Base-by-base conservation (phyloP, 345 rosid genomes). In the Euphorbia pulcherrima region DNA sequence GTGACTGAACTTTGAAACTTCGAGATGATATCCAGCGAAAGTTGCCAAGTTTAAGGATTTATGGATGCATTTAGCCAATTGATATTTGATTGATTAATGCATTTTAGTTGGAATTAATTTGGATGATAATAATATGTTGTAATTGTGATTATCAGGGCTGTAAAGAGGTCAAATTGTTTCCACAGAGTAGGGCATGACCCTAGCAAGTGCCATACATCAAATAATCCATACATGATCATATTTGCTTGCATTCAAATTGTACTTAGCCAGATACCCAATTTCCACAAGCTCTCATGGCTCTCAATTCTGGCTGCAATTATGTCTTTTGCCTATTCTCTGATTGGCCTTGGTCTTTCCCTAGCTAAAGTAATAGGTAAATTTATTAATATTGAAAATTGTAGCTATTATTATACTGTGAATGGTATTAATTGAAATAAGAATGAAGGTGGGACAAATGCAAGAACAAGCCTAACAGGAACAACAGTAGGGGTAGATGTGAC, bases 281-380 rank as follows among this genome's bases (percentile, higher is more conserved):
- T 92, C 29, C 90, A 88, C 81, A 79, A 90, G 68, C 97, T 92
- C 33, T 86, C 97, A 21, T 90, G 90, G 91, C 96, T 92, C 74
- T 92, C 98, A 1, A 74, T 88, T 44, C 48, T 92, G 6, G 97
- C 97, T 0, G 96, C 97, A 14, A 63, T 92, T 41, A 92, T 92
- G 98, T 92, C 97, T 35, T 90, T 92, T 28, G 79, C 89, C 62
- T 92, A 92, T 58, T 78, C 97, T 16, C 65, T 83, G 18, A 88
- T 90, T 0, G 97, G 98, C 37, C 75, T 90, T 13, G 92, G 93
- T 9, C 92, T 92, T 40, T 80, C 96, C 80, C 71, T 92, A 6
- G 90, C 93, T 62, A 88, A 74, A 83, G 68, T 72, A 48, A 73
- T 75, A 52, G 78, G 84, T 76, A 78, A 4, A 39, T 27, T 41